These are phyloP conservation scores for Alternaria tenuissima DNA, from an alignment of 2,329 filamentous ascomycete genomes.

Conservation along the genomic window DNA sequence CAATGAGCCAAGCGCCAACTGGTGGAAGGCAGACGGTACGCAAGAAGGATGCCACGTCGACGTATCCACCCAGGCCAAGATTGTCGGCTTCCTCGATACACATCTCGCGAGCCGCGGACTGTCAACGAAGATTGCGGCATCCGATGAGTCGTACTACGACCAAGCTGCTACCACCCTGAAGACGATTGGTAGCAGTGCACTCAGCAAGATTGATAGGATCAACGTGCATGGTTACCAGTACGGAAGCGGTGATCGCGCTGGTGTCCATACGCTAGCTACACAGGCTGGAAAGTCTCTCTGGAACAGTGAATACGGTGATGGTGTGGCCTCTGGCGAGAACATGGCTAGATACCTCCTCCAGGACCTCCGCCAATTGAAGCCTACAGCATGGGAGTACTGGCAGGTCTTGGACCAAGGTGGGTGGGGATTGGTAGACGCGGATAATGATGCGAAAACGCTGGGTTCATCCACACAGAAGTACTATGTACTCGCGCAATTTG, in stretches of 20 bases:
- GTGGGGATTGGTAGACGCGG: constrained; percentile 13
- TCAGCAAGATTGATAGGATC: constrained; percentile 11
- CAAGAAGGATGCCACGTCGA: constrained; percentile 18
- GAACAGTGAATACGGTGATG: constrained; percentile 19
- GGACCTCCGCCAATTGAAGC: constrained; percentile 15
- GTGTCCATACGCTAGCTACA: constrained; percentile 5
- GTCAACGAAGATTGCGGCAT: constrained; percentile 11
- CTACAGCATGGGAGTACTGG: constrained; percentile 16
- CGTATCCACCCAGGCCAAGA: constrained; percentile 11
- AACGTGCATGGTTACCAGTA: constrained; percentile 17
- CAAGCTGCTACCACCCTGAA: constrained; percentile 10
- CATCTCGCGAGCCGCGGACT: constrained; percentile 10
- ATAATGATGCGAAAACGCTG: constrained; percentile 15
- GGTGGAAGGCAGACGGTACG: constrained; percentile 19
- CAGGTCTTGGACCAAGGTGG: constrained; percentile 13
- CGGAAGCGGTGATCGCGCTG: constrained; percentile 9
- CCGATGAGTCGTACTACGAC: constrained; percentile 19
- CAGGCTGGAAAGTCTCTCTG: constrained; percentile 7
- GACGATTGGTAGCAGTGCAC: constrained; percentile 13
- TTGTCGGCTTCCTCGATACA: constrained; percentile 9
- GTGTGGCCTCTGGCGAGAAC: constrained; percentile 6
- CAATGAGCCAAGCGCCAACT: constrained; percentile 18
- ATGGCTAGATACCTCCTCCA: constrained; percentile 8
- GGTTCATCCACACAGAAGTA: constrained; percentile 13
- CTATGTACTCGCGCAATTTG: constrained; percentile 15